Conservation (phyloP, 352 stramenopile genomes). For the Phytophthora macrochlamydospora region DNA sequence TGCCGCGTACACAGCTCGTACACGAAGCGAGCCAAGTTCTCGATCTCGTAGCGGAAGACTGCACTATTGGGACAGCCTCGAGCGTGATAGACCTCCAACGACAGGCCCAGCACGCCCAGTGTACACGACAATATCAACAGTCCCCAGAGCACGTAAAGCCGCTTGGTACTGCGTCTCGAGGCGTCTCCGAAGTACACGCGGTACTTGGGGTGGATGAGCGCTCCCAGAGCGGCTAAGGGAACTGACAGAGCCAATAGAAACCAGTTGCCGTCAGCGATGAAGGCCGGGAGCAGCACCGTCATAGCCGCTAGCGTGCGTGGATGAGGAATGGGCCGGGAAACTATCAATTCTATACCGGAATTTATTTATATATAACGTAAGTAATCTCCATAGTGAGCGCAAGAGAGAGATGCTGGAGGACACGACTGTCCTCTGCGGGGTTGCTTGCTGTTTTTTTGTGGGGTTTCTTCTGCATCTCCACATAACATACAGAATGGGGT, state of each 20-base stretch:
- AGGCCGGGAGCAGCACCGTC: conserved; percentile 73
- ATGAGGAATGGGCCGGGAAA: too few relatives aligned
- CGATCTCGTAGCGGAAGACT: conserved; percentile 76
- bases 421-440: neutral
- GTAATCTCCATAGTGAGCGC: conserved; percentile 1
- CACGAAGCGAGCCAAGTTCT: conserved; percentile 65
- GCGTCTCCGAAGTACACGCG: conserved; percentile 26
- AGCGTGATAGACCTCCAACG: conserved; percentile 68
- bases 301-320: conserved; percentile 24
- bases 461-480: too few relatives aligned
- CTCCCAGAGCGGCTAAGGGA: conserved; percentile 29
- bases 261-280: conserved; percentile 71
- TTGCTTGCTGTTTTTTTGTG: too few relatives aligned
- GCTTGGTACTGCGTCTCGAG: conserved; percentile 26
- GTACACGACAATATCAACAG: conserved; percentile 39
- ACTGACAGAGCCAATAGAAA: conserved; percentile 51
- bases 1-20: conserved; percentile 59
- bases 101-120: conserved; percentile 41
- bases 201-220: conserved; percentile 54
- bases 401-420: neutral
- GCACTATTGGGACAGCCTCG: conserved; percentile 65
- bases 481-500: too few relatives aligned
- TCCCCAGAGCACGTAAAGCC: conserved; percentile 42
- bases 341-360: conserved; percentile 27
- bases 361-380: conserved; percentile 48